These are phyloP conservation scores for Sporothrix curviconia DNA, from an alignment of 2,329 filamentous ascomycete genomes.

Conservation along the genomic window DNA sequence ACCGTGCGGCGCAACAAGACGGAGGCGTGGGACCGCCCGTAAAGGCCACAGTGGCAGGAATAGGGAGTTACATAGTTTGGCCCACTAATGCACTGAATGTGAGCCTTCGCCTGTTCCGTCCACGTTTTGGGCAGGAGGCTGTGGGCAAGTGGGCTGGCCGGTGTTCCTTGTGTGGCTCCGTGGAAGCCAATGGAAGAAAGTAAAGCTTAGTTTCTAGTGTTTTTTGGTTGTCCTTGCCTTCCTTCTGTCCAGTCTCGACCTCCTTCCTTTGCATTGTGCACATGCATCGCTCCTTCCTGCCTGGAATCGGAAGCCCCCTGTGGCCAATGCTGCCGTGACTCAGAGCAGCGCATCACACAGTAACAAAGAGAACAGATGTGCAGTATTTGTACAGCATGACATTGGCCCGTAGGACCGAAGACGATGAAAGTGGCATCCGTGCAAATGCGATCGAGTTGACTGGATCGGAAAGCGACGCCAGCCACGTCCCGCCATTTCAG, in stretches of 20 bases:
- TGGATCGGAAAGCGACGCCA: not conserved
- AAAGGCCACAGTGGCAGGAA: slow-evolving; percentile 20
- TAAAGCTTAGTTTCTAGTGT: slow-evolving; percentile 7
- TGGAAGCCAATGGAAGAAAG: slow-evolving; percentile 13
- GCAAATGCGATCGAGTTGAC: not conserved
- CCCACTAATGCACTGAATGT: not conserved
- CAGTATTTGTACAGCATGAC: not conserved
- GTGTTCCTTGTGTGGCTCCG: not conserved
- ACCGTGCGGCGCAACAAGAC: not conserved
- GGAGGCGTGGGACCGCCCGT: not conserved
- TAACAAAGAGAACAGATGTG: not conserved
- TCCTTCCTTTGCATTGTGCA: not conserved
- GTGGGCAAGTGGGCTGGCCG: not conserved
- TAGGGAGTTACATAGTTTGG: not conserved
- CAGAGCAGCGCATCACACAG: not conserved
- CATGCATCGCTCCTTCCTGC: not conserved
- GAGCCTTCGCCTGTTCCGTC: not conserved
- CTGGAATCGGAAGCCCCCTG: not conserved
- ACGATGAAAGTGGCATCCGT: not conserved
- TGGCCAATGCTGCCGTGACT: slow-evolving; percentile 5
- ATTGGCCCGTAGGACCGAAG: not conserved
- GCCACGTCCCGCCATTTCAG: not conserved
- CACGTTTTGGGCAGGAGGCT: not conserved
- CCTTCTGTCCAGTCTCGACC: not conserved
- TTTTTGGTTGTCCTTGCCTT: not conserved